Percentiles rank a stretch among this genome's conserved stretches.
phyloP scores from a whole-genome alignment of 2,329 filamentous ascomycete species.

The Byssoonygena ceratinophila region DNA sequence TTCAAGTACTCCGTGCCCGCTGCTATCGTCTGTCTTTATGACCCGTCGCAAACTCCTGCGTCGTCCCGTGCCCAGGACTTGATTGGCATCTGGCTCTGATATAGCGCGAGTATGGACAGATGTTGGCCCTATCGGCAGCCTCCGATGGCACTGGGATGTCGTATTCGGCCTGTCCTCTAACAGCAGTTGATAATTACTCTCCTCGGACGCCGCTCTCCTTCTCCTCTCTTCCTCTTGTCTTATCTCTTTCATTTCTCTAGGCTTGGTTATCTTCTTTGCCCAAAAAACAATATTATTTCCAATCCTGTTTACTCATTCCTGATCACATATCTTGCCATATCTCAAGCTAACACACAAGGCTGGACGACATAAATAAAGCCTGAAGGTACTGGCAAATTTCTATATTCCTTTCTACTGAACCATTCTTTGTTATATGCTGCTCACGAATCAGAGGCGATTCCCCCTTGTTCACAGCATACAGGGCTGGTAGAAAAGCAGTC shows the following conservation, averaged over 20 bases:
- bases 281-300: background rate
- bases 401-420: too few species aligned
- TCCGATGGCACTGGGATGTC: background rate
- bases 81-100: too few species aligned
- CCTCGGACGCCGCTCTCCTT: too few species aligned
- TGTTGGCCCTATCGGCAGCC: background rate
- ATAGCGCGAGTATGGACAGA: too few species aligned
- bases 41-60: background rate
- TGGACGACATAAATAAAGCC: background rate
- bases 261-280: background rate
- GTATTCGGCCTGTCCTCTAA: background rate
- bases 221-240: background rate
- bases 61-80: background rate
- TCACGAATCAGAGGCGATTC: too few species aligned
- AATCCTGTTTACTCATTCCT: slow-evolving; percentile 14
- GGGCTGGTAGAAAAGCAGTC: too few species aligned
- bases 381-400: background rate
- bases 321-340: background rate
- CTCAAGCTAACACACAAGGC: slow-evolving; percentile 3
- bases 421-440: too few species aligned
- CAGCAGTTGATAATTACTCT: background rate
- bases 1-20: background rate
- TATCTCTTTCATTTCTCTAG: background rate
- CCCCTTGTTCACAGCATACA: too few species aligned
- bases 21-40: background rate